Base-by-base conservation (phyloP, 1,284 basidiomycete species). In the Mycena sp. region DNA sequence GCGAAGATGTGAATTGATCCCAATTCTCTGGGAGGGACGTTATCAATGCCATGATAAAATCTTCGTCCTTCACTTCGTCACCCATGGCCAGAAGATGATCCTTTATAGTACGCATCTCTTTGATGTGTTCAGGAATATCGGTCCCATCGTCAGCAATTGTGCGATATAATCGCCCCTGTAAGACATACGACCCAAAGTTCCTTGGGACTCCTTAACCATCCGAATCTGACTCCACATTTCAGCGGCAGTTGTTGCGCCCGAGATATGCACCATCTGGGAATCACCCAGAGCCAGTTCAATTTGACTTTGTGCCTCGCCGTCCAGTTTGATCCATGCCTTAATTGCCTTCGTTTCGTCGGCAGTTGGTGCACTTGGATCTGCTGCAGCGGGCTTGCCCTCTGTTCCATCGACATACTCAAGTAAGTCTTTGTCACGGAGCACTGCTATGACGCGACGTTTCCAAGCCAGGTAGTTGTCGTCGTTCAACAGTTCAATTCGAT, bases 351-450 rank as follows among this genome's bases (percentile, higher is more conserved):
- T 30, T 19, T 64, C 54, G 14, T 63, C 65, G 58, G 68, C 65
- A 61, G 40, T 68, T 40, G 53, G 53, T 1, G 28, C 29, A 45
- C 10, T 45, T 16, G 25, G 41, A 17, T 55, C 32, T n/a, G 4
- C 12, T 4, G 43, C 21, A 6, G 25, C 10, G 4, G 69, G 72
- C 44, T 14, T 11, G 26, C 38, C 55, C 25, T 50, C 61, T 29
- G 38, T 65, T 44, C 37, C 67, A 50, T 45, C 64, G 25, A 73
- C 63, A 62, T 70, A 68, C 23, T 67, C 58, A 19, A 68, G 69
- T 50, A 73, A 64, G 12, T n/a, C n/a, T n/a, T n/a, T n/a, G n/a
- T n/a, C n/a, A n/a, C n/a, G n/a, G n/a, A n/a, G n/a, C n/a, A n/a
- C n/a, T n/a, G n/a, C n/a, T n/a, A n/a, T n/a, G n/a, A n/a, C n/a